Evolutionary conservation across 2,329 filamentous ascomycete species (phyloP).

Genomic region (Elsinoe necatrix): DNA sequence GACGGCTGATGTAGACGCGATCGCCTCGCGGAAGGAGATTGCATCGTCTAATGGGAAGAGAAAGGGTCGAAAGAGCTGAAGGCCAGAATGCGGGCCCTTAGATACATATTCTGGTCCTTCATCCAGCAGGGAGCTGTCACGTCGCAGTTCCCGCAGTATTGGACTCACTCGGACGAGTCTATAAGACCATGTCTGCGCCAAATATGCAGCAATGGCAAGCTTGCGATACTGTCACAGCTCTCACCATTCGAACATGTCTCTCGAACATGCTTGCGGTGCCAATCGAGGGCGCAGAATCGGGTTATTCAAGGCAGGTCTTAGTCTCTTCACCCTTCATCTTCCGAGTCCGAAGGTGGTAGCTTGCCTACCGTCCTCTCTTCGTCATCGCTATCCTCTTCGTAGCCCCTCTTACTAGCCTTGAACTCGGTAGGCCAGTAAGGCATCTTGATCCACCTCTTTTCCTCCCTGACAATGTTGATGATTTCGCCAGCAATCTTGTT

Average conservation of each 20-base stretch:
- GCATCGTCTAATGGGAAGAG: neutral
- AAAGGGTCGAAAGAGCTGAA: neutral
- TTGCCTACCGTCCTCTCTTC: slow-evolving; percentile 74
- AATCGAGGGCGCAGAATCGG: too few species aligned
- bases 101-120: too few species aligned
- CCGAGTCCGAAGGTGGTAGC: slow-evolving; percentile 75
- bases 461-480: slow-evolving; percentile 82
- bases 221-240: too few species aligned
- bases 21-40: neutral
- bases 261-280: too few species aligned
- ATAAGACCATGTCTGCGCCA: too few species aligned
- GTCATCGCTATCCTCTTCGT: slow-evolving; percentile 58
- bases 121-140: too few species aligned
- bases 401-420: slow-evolving; percentile 43
- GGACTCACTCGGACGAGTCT: too few species aligned
- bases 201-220: too few species aligned
- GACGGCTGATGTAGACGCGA: neutral
- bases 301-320: neutral
- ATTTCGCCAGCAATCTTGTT: slow-evolving; percentile 84
- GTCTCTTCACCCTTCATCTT: slow-evolving; percentile 46
- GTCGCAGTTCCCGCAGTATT: too few species aligned
- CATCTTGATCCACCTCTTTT: slow-evolving; percentile 85
- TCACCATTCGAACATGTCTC: too few species aligned
- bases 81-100: neutral
- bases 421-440: slow-evolving; percentile 58